Base-by-base conservation (phyloP, 495 filamentous ascomycete genomes). In the Lasiosphaeris hirsuta region DNA sequence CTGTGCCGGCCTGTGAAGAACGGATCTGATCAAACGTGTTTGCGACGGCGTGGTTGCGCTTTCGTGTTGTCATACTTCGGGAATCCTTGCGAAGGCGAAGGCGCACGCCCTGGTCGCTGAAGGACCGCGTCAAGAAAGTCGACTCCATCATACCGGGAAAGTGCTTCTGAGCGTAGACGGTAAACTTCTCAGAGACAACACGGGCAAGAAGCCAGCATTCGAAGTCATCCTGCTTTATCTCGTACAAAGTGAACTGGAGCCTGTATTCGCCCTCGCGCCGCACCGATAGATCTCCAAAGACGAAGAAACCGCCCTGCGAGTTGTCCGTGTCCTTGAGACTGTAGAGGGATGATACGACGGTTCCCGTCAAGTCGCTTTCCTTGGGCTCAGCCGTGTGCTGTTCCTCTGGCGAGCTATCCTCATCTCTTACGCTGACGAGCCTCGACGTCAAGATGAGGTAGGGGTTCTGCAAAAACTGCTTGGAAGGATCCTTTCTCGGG, bases 21-120 rank as follows among this genome's bases (percentile, higher is more conserved):
- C 56, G 56, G n/a, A 61, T 51, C 1, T 58, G 50, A 10, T 65
- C 60, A n/a, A 55, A 43, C 8, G 53, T 47, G 13, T 58, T 36
- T 13, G 61, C 61, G 11, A 54, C 51, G 53, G 38, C 43, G 40
- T 48, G 51, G 53, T 70, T 74, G 37, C 76, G 68, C 54, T 79
- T 79, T 37, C 75, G 69, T 19, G 72, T 76, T 7, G 71, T 72
- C 33, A 75, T 70, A 13, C 70, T 72, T 18, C 76, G 61, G 7
- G 74, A 77, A 64, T 96, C 91, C 69, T 98, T 98, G 57, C 92
- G 84, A 44, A 97, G 84, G 49, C 93, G 82, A 43, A 98, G 76
- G 39, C 91, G 86, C 10, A 97, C 90, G 14, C 94, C 94, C 69
- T 98, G 94, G 68, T 98, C 94, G 57, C 90, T 90, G 73, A 98